Percentiles rank a stretch among this genome's conserved stretches.
Evolutionary conservation across 2,329 filamentous ascomycete genomes (phyloP).

Genomic region (Stemphylium beticola): DNA sequence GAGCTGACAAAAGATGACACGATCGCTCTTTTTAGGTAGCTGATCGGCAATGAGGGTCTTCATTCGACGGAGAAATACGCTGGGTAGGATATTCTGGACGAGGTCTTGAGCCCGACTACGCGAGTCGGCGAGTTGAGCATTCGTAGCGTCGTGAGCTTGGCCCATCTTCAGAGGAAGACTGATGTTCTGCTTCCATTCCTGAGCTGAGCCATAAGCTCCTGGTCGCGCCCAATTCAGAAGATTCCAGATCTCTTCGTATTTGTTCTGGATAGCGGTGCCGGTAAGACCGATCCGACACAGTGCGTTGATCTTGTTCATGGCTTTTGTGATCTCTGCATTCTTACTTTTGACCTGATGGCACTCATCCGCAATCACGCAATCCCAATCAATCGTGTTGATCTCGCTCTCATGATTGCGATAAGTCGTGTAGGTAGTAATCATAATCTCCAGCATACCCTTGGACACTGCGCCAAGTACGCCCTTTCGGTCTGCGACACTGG

Average conservation of each 20-base stretch:
- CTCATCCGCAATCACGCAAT: conserved; percentile 92
- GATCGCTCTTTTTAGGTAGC: conserved; percentile 91
- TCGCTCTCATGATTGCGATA: conserved; percentile 77
- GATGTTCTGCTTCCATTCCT: conserved; percentile 80
- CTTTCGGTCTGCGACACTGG: conserved; percentile 63
- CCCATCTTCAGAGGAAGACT: conserved; percentile 81
- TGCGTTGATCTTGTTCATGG: conserved; percentile 89
- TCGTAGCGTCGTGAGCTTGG: conserved; percentile 89
- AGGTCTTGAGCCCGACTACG: conserved; percentile 83
- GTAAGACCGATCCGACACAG: conserved; percentile 92
- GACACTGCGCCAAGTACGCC: conserved; percentile 74
- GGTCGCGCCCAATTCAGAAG: conserved; percentile 96
- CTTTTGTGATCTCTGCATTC: conserved; percentile 76
- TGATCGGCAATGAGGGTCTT: conserved; percentile 92
- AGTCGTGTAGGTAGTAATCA: conserved; percentile 93
- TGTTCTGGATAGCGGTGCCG: conserved; percentile 96
- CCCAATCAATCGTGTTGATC: conserved; percentile 89
- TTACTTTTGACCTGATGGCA: conserved; percentile 88
- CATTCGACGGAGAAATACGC: conserved; percentile 90
- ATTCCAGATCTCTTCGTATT: conserved; percentile 96
- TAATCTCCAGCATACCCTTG: conserved; percentile 80
- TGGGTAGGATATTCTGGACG: conserved; percentile 83
- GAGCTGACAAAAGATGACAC: conserved; percentile 92
- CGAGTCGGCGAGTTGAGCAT: conserved; percentile 79
- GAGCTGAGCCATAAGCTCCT: conserved; percentile 69